Evolutionary conservation across 1,139 yeast species (phyloP).

Genomic region (Sugiyamaella castrensis): DNA sequence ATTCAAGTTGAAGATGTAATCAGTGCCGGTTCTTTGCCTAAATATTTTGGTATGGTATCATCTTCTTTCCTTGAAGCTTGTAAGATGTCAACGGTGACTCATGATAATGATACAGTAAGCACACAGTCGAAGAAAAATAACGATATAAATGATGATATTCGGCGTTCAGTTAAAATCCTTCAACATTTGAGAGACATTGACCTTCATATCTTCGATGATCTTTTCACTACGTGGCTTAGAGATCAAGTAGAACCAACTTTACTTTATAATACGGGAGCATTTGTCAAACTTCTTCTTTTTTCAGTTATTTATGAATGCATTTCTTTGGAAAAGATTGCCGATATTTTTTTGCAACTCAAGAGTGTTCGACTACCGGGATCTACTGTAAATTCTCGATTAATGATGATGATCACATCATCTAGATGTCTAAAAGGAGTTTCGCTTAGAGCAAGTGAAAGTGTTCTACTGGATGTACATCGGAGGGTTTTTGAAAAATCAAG

Average conservation of each 20-base stretch:
- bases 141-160: no score
- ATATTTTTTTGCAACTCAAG: slow-evolving; percentile 32
- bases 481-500: slow-evolving; percentile 24
- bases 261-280: slow-evolving; percentile 25
- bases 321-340: slow-evolving; percentile 36
- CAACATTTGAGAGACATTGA: slow-evolving; percentile 29
- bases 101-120: slow-evolving; percentile 14
- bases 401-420: slow-evolving; percentile 23
- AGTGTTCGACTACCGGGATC: slow-evolving; percentile 24
- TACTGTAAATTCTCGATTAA: slow-evolving; percentile 18
- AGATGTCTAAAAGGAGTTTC: slow-evolving; percentile 13
- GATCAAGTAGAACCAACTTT: slow-evolving; percentile 29
- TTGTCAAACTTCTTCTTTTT: slow-evolving; percentile 32
- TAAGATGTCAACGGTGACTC: slow-evolving; percentile 12
- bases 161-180: slow-evolving; percentile 18
- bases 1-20: slow-evolving; percentile 21
- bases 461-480: slow-evolving; percentile 28
- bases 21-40: slow-evolving; percentile 22
- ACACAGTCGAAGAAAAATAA: no score
- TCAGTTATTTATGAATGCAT: slow-evolving; percentile 41
- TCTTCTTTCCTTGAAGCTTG: slow-evolving; percentile 24
- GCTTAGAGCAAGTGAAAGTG: slow-evolving; percentile 26
- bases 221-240: slow-evolving; percentile 28
- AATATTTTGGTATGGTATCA: slow-evolving; percentile 21
- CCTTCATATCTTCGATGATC: slow-evolving; percentile 22